phyloP scores from a whole-genome alignment of 1,139 yeast genomes.

The Pichia sp. region DNA sequence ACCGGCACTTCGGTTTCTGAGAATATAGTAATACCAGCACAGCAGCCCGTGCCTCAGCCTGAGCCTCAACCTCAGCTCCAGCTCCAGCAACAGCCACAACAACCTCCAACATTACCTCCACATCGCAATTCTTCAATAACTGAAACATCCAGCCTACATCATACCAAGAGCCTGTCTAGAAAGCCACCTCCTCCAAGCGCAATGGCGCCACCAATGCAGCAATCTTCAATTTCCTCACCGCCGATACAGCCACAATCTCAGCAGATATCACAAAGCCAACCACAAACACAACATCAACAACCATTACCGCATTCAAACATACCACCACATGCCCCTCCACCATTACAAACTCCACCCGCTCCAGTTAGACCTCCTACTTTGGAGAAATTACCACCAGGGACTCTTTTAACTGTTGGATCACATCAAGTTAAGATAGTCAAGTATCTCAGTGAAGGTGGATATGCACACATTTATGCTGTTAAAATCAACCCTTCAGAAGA shows the following conservation, averaged over 20 bases:
- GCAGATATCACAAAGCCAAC: not conserved
- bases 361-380: constrained; percentile 6
- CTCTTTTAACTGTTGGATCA: constrained; percentile 19
- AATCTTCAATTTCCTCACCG: too few species aligned
- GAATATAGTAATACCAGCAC: too few species aligned
- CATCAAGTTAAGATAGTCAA: constrained; percentile 20
- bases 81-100: not conserved
- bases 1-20: too few species aligned
- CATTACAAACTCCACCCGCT: not conserved
- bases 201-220: too few species aligned
- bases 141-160: not conserved
- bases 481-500: constrained; percentile 37
- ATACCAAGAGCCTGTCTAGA: not conserved
- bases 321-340: not conserved
- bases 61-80: not conserved
- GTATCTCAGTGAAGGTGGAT: constrained; percentile 42
- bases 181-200: not conserved
- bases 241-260: not conserved
- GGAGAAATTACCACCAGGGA: constrained; percentile 18
- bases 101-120: constrained; percentile 1
- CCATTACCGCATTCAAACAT: not conserved
- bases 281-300: not conserved
- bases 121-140: not conserved
- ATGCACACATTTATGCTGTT: constrained; percentile 71
- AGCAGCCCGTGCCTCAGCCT: too few species aligned